Evolutionary conservation across 2,329 filamentous ascomycete genomes (phyloP).

Genomic region (Ploettnerulaceae sp.): DNA sequence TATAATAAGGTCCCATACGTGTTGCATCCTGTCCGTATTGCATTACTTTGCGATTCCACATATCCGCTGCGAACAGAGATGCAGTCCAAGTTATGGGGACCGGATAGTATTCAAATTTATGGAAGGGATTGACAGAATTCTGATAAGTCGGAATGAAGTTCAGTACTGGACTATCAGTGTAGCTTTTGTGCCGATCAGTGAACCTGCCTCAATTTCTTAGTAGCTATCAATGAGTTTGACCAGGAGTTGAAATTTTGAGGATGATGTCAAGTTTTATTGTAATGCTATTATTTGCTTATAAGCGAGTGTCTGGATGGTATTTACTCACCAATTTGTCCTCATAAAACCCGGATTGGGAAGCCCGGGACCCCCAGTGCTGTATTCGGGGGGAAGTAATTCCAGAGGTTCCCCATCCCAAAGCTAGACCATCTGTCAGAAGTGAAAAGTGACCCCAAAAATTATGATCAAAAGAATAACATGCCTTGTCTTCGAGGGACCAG

Average conservation of each 20-base stretch:
- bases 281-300: too few species aligned
- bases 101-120: background rate
- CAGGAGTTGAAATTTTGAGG: background rate
- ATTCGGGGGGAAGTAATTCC: background rate
- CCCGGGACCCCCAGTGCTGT: constrained; percentile 3
- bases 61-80: background rate
- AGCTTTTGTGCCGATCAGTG: background rate
- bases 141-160: background rate
- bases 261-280: too few species aligned
- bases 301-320: background rate
- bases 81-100: constrained; percentile 4
- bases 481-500: constrained; percentile 8
- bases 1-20: background rate
- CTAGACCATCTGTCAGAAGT: background rate
- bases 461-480: background rate
- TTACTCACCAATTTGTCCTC: background rate
- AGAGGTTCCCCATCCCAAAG: constrained; percentile 1
- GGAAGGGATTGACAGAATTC: background rate
- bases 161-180: background rate
- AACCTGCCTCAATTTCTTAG: background rate
- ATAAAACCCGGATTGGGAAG: background rate
- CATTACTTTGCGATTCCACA: background rate
- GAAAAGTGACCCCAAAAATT: background rate
- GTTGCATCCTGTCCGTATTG: background rate
- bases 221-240: background rate